Evolutionary conservation across 2,329 filamentous ascomycete genomes (phyloP).

Genomic region (Paecilomyces sp.): DNA sequence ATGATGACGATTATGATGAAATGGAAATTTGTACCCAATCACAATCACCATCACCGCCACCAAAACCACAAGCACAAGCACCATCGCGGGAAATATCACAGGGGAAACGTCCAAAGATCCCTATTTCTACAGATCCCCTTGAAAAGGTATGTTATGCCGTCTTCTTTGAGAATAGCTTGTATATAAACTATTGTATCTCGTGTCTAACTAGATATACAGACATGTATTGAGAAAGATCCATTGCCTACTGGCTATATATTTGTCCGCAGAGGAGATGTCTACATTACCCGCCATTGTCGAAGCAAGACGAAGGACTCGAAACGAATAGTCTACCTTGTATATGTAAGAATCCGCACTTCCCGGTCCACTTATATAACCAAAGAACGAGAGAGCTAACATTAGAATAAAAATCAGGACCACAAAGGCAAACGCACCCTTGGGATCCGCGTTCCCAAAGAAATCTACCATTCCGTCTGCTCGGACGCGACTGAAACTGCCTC

Average conservation of each 20-base stretch:
- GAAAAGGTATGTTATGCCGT: neutral
- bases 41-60: neutral
- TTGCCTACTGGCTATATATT: constrained; percentile 29
- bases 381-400: neutral
- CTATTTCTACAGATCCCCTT: neutral
- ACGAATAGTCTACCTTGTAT: constrained; percentile 28
- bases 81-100: neutral
- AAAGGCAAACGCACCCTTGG: constrained; percentile 28
- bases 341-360: constrained; percentile 18
- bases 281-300: constrained; percentile 37
- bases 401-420: constrained; percentile 16
- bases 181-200: neutral
- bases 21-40: neutral
- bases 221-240: constrained; percentile 19
- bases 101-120: neutral
- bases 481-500: constrained; percentile 33
- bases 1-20: neutral
- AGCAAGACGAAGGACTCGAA: constrained; percentile 24
- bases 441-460: constrained; percentile 34
- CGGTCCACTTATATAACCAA: neutral
- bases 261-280: constrained; percentile 36
- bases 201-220: constrained; percentile 13
- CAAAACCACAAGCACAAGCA: neutral
- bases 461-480: constrained; percentile 31
- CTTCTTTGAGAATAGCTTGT: neutral